Conservation (phyloP, 352 stramenopile species). For the Pythium vanterpoolii region DNA sequence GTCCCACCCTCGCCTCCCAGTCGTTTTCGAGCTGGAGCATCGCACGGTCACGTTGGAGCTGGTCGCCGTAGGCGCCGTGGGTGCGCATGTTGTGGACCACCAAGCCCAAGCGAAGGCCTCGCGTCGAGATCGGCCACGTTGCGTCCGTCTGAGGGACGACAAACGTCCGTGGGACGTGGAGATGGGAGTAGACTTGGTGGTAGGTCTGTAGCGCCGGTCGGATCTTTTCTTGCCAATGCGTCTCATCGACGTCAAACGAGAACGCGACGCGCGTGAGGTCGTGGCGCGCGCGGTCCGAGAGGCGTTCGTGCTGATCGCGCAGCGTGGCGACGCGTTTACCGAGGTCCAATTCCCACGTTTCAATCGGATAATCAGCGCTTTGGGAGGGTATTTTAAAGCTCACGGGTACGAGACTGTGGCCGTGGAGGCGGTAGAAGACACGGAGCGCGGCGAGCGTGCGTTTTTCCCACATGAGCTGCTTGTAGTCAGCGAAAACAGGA, state of each 20-base stretch:
- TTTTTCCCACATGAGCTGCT: slow-evolving; percentile 19
- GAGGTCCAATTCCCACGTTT: slow-evolving; percentile 14
- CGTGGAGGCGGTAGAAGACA: slow-evolving; percentile 8
- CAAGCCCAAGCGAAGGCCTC: slow-evolving; percentile 15
- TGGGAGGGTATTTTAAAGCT: slow-evolving; percentile 9
- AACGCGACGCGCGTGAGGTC: slow-evolving; percentile 26
- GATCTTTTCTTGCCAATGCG: slow-evolving; percentile 24
- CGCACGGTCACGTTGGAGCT: slow-evolving; percentile 1
- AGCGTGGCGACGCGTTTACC: slow-evolving; percentile 14
- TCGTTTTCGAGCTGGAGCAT: slow-evolving; percentile 19
- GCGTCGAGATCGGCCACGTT: slow-evolving; percentile 10
- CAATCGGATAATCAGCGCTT: not conserved
- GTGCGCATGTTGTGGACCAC: slow-evolving; percentile 19
- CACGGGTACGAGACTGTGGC: slow-evolving; percentile 17
- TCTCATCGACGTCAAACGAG: slow-evolving; percentile 24
- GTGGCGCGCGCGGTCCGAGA: slow-evolving; percentile 1
- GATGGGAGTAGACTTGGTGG: slow-evolving; percentile 6
- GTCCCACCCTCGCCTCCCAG: slow-evolving; percentile 15
- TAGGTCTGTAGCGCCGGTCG: slow-evolving; percentile 21
- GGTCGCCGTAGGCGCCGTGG: slow-evolving; percentile 5
- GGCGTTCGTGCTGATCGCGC: not conserved
- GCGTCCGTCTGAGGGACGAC: slow-evolving; percentile 8
- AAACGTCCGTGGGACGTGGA: slow-evolving; percentile 16
- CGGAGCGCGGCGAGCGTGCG: slow-evolving; percentile 15
- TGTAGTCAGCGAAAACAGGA: slow-evolving; percentile 14